These are phyloP conservation scores for Colletotrichum lindemuthianum DNA, from an alignment of 2,329 filamentous ascomycete genomes.

Conservation along the genomic window DNA sequence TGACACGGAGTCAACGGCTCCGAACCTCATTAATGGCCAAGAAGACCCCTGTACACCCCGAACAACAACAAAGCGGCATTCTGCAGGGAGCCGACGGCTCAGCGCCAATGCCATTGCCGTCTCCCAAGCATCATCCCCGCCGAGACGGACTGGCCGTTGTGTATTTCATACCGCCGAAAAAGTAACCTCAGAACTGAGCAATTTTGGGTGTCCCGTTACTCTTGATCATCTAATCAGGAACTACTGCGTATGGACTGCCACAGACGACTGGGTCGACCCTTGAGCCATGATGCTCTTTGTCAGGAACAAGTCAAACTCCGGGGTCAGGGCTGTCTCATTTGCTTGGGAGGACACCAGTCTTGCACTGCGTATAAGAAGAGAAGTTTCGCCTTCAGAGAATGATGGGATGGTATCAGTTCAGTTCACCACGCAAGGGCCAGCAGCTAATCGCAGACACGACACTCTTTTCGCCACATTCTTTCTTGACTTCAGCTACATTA, in stretches of 20 bases:
- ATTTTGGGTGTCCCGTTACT: conserved; percentile 11
- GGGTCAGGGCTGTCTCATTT: conserved; percentile 12
- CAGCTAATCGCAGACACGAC: conserved; percentile 3
- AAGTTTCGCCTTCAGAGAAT: neutral
- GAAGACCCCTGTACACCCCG: neutral
- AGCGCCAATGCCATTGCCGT: conserved; percentile 25
- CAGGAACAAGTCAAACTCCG: neutral
- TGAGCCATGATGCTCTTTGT: neutral
- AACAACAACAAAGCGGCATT: conserved; percentile 3
- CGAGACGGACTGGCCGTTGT: conserved; percentile 17
- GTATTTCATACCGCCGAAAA: conserved; percentile 23
- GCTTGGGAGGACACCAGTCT: conserved; percentile 3
- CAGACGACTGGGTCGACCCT: conserved; percentile 1
- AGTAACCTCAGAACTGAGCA: conserved; percentile 24
- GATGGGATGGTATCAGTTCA: neutral
- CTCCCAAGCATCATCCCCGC: conserved; percentile 32
- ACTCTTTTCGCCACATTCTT: conserved; percentile 4
- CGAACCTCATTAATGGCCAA: neutral
- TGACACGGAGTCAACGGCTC: conserved; percentile 14
- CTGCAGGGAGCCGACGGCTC: conserved; percentile 24
- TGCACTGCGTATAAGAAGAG: conserved; percentile 31
- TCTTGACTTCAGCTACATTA: neutral
- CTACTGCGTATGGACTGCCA: conserved; percentile 8
- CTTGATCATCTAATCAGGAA: conserved; percentile 15
- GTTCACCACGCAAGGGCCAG: conserved; percentile 1